These are phyloP conservation scores for Ceratocystis ficicola DNA, from an alignment of 2,329 filamentous ascomycete species.

Conservation along the genomic window DNA sequence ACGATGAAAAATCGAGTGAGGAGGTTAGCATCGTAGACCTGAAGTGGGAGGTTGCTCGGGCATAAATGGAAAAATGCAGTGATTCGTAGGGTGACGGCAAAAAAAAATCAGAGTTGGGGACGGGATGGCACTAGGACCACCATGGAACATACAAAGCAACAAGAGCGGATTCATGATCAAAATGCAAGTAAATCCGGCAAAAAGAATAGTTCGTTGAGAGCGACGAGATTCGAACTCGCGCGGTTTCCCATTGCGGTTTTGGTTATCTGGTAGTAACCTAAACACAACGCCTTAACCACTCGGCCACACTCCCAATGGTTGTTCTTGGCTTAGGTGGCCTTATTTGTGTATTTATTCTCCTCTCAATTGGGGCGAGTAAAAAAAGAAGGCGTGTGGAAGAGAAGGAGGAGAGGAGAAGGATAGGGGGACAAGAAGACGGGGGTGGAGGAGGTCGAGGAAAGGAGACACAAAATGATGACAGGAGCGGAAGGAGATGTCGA, in stretches of 20 bases:
- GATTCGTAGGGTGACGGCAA: slow-evolving; percentile 9
- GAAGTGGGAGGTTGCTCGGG: slow-evolving; percentile 70
- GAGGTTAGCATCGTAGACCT: slow-evolving; percentile 88
- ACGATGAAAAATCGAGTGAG: slow-evolving; percentile 83
- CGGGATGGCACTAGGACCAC: neutral
- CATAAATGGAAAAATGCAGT: slow-evolving; percentile 32
- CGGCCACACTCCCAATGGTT: slow-evolving; percentile 35
- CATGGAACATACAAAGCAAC: neutral
- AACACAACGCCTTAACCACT: slow-evolving; percentile 48
- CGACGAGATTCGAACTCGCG: slow-evolving; percentile 43
- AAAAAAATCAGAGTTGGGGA: neutral
- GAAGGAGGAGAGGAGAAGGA: too few relatives aligned
- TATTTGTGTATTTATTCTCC: neutral
- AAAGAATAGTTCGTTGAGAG: slow-evolving; percentile 30
- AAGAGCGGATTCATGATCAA: neutral
- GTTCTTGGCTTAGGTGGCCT: neutral
- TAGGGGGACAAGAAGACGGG: too few relatives aligned
- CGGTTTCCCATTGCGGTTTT: slow-evolving; percentile 35
- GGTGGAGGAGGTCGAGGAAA: too few relatives aligned
- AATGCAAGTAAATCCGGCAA: neutral
- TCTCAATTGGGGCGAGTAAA: too few relatives aligned
- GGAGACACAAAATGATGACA: too few relatives aligned
- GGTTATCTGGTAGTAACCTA: slow-evolving; percentile 31
- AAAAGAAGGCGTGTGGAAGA: too few relatives aligned
- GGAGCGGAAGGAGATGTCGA: too few relatives aligned